A percentile compares a stretch with the other conserved stretches of the same genome.
These are phyloP conservation scores for Davidsoniella virescens DNA, from an alignment of 2,329 filamentous ascomycete species.

Conservation along the genomic window DNA sequence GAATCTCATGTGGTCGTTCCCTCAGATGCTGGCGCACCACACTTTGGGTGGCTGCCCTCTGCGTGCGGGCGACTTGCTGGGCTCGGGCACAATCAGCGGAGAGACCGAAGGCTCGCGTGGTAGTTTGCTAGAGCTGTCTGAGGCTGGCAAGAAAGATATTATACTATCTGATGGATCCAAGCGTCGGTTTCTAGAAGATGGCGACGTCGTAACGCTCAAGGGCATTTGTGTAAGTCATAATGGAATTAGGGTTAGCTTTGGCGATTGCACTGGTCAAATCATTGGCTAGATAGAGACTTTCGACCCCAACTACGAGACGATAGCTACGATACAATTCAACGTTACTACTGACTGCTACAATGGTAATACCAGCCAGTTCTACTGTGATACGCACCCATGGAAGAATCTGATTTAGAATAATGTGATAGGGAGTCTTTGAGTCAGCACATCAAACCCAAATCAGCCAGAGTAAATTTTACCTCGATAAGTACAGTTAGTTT, in stretches of 20 bases:
- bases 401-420: no score
- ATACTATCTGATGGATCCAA: conserved; percentile 24
- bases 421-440: no score
- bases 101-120: conserved; percentile 23
- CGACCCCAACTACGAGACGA: neutral
- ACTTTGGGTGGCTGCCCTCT: conserved; percentile 55
- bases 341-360: no score
- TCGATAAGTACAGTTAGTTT: neutral
- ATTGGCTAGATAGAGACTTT: conserved; percentile 2
- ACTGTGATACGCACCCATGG: no score
- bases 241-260: conserved; percentile 25
- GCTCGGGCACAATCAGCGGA: conserved; percentile 30
- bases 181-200: conserved; percentile 29
- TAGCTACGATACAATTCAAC: no score
- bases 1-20: conserved; percentile 53
- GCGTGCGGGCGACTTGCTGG: conserved; percentile 52
- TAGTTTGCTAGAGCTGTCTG: conserved; percentile 29
- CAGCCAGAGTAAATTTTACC: neutral
- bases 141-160: conserved; percentile 28
- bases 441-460: neutral
- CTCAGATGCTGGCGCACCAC: conserved; percentile 65
- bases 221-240: conserved; percentile 22
- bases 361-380: no score
- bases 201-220: conserved; percentile 27
- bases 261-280: conserved; percentile 25